Conservation (phyloP, 371 early-diverging fungal genomes). For the Fennellomyces sp. region DNA sequence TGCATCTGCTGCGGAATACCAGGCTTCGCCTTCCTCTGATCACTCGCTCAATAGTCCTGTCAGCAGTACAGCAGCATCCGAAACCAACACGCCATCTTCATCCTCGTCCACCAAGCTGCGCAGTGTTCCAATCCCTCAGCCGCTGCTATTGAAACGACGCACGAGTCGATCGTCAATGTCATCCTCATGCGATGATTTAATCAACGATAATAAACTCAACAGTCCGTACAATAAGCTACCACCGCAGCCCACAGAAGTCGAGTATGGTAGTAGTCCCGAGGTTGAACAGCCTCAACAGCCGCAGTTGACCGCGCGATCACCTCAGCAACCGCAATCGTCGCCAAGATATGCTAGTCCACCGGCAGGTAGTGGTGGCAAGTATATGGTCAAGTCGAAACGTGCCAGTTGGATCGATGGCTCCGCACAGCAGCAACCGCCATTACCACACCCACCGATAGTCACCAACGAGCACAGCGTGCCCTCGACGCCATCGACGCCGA, state of each 20-base stretch:
- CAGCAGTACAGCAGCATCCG: slow-evolving; percentile 1
- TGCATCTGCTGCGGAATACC: neutral
- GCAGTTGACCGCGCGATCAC: slow-evolving; percentile 1
- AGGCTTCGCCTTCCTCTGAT: too few relatives aligned
- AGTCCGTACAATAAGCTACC: slow-evolving; percentile 8
- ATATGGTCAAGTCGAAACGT: slow-evolving; percentile 37
- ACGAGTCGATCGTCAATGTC: slow-evolving; percentile 34
- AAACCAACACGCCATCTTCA: slow-evolving; percentile 14
- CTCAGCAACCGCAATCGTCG: slow-evolving; percentile 9
- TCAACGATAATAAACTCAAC: neutral
- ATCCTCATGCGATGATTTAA: slow-evolving; percentile 19
- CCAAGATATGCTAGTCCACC: slow-evolving; percentile 35
- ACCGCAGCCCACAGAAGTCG: slow-evolving; percentile 13
- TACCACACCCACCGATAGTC: neutral
- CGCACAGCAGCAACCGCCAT: slow-evolving; percentile 5
- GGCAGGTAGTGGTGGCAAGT: slow-evolving; percentile 33
- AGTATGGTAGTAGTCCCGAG: slow-evolving; percentile 25
- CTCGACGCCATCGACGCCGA: slow-evolving; percentile 13
- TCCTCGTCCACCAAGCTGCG: slow-evolving; percentile 22
- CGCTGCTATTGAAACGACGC: slow-evolving; percentile 24
- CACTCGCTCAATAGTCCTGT: neutral
- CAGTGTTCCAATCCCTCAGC: slow-evolving; percentile 36
- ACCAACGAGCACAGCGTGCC: slow-evolving; percentile 15
- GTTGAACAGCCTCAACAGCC: slow-evolving; percentile 1
- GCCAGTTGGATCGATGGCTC: slow-evolving; percentile 38